Percentiles rank a stretch among this genome's conserved stretches.
Evolutionary conservation across 495 filamentous ascomycete genomes (phyloP).

Genomic region (Daldinia childiae): DNA sequence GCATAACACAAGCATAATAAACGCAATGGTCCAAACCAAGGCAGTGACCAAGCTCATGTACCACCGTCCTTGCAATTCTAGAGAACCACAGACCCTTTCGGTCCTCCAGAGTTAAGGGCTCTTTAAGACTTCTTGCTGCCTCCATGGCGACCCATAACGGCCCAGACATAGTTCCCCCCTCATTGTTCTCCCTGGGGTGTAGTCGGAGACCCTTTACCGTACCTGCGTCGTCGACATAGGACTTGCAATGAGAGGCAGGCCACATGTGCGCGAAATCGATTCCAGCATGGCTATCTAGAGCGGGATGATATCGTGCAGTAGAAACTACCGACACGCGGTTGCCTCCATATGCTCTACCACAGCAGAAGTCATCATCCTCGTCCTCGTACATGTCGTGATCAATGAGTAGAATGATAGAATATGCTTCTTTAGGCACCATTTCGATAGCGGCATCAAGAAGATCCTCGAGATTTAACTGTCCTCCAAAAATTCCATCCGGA

Average conservation of each 20-base stretch:
- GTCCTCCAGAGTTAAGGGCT: constrained; percentile 15
- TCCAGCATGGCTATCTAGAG: constrained; percentile 54
- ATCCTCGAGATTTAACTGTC: constrained; percentile 71
- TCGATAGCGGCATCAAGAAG: constrained; percentile 67
- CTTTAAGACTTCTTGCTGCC: constrained; percentile 16
- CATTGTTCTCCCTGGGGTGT: neutral
- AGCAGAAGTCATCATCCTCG: constrained; percentile 73
- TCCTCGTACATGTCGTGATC: constrained; percentile 73
- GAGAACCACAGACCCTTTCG: constrained; percentile 62
- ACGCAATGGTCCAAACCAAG: constrained; percentile 71
- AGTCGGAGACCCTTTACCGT: constrained; percentile 11
- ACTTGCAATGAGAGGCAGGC: constrained; percentile 69
- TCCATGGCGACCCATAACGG: constrained; percentile 35
- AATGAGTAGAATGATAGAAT: constrained; percentile 65
- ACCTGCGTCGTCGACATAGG: constrained; percentile 55
- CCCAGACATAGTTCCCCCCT: neutral
- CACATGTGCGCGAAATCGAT: constrained; percentile 67
- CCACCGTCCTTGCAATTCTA: constrained; percentile 64
- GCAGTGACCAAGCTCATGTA: constrained; percentile 74
- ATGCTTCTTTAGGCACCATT: constrained; percentile 67
- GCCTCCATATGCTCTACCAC: constrained; percentile 72
- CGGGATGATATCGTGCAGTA: constrained; percentile 67
- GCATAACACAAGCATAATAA: constrained; percentile 77
- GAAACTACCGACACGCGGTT: constrained; percentile 69
- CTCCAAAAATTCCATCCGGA: constrained; percentile 57